Conservation (phyloP, 2,329 filamentous ascomycete species). For the Sclerotinia borealis region DNA sequence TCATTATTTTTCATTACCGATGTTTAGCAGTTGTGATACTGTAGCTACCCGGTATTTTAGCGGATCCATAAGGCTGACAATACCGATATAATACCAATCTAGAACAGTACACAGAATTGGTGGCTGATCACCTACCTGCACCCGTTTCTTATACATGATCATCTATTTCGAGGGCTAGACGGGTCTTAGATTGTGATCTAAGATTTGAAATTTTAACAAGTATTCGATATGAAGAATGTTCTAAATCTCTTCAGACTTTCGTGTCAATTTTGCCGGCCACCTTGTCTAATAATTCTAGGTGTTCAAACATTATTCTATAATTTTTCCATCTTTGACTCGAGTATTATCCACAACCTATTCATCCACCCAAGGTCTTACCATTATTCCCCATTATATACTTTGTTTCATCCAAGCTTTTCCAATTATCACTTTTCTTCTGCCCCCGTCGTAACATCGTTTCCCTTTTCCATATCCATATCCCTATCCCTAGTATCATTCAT, state of each 20-base stretch:
- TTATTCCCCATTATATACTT: neutral
- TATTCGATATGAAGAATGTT: neutral
- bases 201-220: too few relatives aligned
- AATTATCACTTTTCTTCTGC: slow-evolving; percentile 2
- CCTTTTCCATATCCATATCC: slow-evolving; percentile 9
- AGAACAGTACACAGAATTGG: too few relatives aligned
- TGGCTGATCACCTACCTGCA: too few relatives aligned
- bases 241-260: neutral
- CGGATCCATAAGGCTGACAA: neutral
- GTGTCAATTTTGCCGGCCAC: neutral
- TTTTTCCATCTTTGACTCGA: neutral
- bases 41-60: too few relatives aligned
- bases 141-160: too few relatives aligned
- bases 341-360: neutral
- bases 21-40: neutral
- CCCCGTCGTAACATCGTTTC: neutral
- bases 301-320: neutral
- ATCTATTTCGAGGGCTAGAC: neutral
- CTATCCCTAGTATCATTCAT: neutral
- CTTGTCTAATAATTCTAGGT: neutral
- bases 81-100: too few relatives aligned
- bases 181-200: too few relatives aligned
- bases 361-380: neutral
- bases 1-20: too few relatives aligned
- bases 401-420: neutral